These are phyloP conservation scores for Magnolia changhungtana DNA, from an alignment of 164 flowering plant species.

Conservation along the genomic window DNA sequence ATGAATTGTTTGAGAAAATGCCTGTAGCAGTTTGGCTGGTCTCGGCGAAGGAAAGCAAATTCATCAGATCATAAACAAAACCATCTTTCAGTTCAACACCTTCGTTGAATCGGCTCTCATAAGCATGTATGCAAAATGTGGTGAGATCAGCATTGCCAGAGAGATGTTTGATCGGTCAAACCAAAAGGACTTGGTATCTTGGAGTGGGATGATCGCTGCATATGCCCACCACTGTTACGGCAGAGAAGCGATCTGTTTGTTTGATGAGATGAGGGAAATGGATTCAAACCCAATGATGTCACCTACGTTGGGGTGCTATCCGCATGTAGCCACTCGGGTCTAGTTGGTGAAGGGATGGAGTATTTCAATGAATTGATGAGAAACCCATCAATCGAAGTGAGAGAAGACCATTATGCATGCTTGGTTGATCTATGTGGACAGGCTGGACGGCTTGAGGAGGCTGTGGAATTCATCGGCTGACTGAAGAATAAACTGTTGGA, in stretches of 20 bases:
- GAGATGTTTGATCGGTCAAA: constrained; percentile 14
- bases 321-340: constrained; percentile 18
- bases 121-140: constrained; percentile 21
- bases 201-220: constrained; percentile 17
- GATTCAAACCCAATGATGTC: constrained; percentile 18
- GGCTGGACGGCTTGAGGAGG: constrained; percentile 20
- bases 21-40: constrained; percentile 19
- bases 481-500: no score
- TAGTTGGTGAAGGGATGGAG: constrained; percentile 14
- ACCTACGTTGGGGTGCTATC: constrained; percentile 17
- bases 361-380: constrained; percentile 7
- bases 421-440: constrained; percentile 18
- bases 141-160: constrained; percentile 12
- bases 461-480: constrained; percentile 8
- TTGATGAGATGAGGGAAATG: constrained; percentile 9
- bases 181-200: constrained; percentile 15
- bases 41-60: constrained; percentile 17
- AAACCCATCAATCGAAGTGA: constrained; percentile 3
- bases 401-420: constrained; percentile 20
- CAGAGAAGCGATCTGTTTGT: constrained; percentile 7
- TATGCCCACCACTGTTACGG: neutral
- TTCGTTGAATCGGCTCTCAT: constrained; percentile 15
- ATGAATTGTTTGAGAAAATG: constrained; percentile 7
- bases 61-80: constrained; percentile 18
- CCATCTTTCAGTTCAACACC: constrained; percentile 1